phyloP scores from a whole-genome alignment of 768 basidiomycete genomes.

The Mycena haematopus region DNA sequence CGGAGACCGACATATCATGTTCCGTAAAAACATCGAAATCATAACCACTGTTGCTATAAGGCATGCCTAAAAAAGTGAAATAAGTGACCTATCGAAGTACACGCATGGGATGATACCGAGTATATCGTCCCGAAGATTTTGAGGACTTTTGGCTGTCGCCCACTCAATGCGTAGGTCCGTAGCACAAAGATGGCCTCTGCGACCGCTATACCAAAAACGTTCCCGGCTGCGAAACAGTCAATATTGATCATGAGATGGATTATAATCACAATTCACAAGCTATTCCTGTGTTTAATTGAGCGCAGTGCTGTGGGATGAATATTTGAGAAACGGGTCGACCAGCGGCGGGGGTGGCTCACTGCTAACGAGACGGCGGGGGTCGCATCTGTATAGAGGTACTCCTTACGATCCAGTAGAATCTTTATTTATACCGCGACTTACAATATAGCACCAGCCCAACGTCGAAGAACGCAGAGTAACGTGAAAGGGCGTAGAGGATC shows the following conservation, averaged over 20 bases:
- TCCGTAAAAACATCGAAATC: not conserved
- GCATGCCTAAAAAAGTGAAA: not conserved
- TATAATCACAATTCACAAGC: not conserved
- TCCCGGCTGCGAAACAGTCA: not conserved
- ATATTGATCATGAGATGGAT: not conserved
- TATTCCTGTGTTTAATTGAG: not conserved
- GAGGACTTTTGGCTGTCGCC: not conserved
- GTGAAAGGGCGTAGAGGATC: conserved; percentile 11
- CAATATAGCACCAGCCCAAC: conserved; percentile 15
- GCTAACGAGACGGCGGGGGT: not conserved
- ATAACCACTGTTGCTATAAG: not conserved
- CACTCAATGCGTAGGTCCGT: conserved; percentile 23
- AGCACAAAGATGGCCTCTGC: conserved; percentile 24
- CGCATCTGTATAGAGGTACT: not conserved
- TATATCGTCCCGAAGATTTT: conserved; percentile 1
- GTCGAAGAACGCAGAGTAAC: conserved; percentile 18
- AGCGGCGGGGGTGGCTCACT: not conserved
- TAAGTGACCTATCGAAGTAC: not conserved
- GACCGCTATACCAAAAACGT: conserved; percentile 14
- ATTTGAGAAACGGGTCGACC: not conserved
- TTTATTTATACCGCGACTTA: not conserved
- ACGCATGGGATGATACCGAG: too few species aligned
- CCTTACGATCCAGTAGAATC: too few species aligned
- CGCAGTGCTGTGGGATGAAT: conserved; percentile 5
- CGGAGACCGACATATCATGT: not conserved